phyloP scores from a whole-genome alignment of 192 early-diverging fungal genomes.

The Cladochytrium replicatum region DNA sequence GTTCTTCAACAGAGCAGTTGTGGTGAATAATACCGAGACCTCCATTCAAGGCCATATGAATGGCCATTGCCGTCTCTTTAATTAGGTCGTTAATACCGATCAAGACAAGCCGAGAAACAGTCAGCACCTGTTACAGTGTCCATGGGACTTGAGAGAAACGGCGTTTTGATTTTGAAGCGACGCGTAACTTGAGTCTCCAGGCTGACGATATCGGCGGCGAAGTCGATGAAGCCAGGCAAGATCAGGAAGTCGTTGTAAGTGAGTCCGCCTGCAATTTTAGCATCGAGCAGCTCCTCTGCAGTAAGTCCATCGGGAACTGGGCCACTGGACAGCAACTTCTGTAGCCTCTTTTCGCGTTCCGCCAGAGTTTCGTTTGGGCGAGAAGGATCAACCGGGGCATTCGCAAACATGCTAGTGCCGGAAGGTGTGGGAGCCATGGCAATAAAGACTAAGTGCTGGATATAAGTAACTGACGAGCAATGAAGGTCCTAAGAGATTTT shows the following conservation, averaged over 20 bases:
- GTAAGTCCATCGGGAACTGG: slow-evolving; percentile 94
- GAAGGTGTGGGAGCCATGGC: no score
- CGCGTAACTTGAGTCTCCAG: slow-evolving; percentile 83
- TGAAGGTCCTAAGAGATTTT: no score
- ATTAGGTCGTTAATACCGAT: neutral
- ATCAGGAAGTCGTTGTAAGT: slow-evolving; percentile 99
- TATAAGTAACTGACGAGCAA: no score
- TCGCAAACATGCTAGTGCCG: no score
- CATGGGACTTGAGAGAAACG: slow-evolving; percentile 93
- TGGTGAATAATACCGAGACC: slow-evolving; percentile 97
- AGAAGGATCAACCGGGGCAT: no score
- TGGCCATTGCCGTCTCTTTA: slow-evolving; percentile 90
- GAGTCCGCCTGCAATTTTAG: slow-evolving; percentile 68
- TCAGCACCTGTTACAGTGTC: slow-evolving; percentile 90
- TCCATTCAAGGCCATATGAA: slow-evolving; percentile 90
- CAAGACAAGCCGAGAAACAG: no score
- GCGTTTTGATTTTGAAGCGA: slow-evolving; percentile 84
- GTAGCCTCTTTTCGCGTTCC: no score
- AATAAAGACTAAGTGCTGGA: no score
- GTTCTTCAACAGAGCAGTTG: slow-evolving; percentile 92
- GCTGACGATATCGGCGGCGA: slow-evolving; percentile 67
- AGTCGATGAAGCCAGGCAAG: slow-evolving; percentile 92
- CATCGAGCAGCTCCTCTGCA: slow-evolving; percentile 74
- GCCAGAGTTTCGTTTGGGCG: no score
- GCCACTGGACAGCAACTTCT: no score